Evolutionary conservation across 495 filamentous ascomycete species (phyloP), one percentile per base, ranked within the genome.

Genomic region (Xylaria venustula): DNA sequence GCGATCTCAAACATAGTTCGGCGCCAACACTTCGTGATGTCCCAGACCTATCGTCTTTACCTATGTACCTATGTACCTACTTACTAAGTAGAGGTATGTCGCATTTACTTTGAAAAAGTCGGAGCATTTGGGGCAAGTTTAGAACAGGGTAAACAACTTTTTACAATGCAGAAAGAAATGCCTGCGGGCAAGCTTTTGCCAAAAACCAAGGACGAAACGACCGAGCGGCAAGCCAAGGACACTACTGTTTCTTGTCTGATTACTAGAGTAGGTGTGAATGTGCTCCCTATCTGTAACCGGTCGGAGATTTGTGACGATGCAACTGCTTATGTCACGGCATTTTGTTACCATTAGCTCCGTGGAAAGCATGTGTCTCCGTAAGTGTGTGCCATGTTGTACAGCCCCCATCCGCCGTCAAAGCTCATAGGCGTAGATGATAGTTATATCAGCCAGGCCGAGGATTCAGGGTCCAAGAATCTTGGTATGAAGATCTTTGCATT

Each of bases 1-100:
- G 53, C 37, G 53, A 55, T 55, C 53, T 55, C 53, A 55, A 55
- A 55, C 53, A 14, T 55, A 8, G 53, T 55, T 55, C 40, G 37
- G 53, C 11, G 53, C 53, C 40, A 55, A 45, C 32, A 17, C 4
- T 26, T 45, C 26, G 8, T 30, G 0, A 15, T 22, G 53, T 55
- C 41, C 45, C 53, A 40, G 17, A 17, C 45, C 34, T 55, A 45
- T 44, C 7, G 20, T 15, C 6, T 40, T 7, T 15, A 9, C 37
- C 15, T 15, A 8, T 40, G 14, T 40, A 40, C 37, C 37, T 40
- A 40, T 40, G 11, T 11, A 11, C 30, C 30, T 4, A 5, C 11
- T 34, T 5, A 34, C 30, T 34, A 34, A 5, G 11, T 5, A 4
- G 11, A 5, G 30, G 5, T 34, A 34, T 34, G 4, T 34, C 5